phyloP scores from a whole-genome alignment of 306 rosid genomes.

The Lotus japonicus region DNA sequence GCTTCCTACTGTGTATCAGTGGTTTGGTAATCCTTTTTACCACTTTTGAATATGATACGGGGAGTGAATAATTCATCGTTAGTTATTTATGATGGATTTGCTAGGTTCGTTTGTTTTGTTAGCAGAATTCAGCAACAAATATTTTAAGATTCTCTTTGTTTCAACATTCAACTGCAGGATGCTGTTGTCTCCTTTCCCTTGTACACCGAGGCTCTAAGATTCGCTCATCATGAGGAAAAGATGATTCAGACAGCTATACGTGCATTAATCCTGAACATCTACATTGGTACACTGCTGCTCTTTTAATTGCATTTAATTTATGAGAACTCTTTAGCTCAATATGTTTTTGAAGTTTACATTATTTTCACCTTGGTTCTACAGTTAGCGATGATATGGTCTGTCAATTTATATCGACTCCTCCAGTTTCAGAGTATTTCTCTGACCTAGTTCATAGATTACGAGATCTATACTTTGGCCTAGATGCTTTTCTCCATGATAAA shows the following conservation, averaged over 20 bases:
- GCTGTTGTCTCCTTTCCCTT: slow-evolving; percentile 74
- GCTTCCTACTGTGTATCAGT: too few species aligned
- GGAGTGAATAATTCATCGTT: background rate
- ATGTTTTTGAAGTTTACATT: slow-evolving; percentile 26
- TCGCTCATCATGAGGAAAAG: slow-evolving; percentile 67
- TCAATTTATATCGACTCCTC: slow-evolving; percentile 63
- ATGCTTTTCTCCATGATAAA: slow-evolving; percentile 36
- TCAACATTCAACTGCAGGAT: slow-evolving; percentile 40
- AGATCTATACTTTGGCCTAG: slow-evolving; percentile 53
- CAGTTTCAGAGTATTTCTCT: slow-evolving; percentile 76
- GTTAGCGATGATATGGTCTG: slow-evolving; percentile 66
- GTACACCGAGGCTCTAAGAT: slow-evolving; percentile 70
- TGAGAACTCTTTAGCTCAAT: slow-evolving; percentile 8
- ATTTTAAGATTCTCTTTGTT: slow-evolving; percentile 11
- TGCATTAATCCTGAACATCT: slow-evolving; percentile 60
- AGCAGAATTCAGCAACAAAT: slow-evolving; percentile 3
- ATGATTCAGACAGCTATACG: slow-evolving; percentile 78
- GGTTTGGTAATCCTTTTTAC: too few species aligned
- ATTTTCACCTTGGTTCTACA: slow-evolving; percentile 48
- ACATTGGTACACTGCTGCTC: slow-evolving; percentile 43
- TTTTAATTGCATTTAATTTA: slow-evolving; percentile 12
- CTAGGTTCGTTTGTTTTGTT: background rate
- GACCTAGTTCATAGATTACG: slow-evolving; percentile 53
- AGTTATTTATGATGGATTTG: slow-evolving; percentile 9
- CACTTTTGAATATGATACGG: background rate